Evolutionary conservation across 2,329 filamentous ascomycete genomes (phyloP).

Genomic region (Colletotrichum sansevieriae): DNA sequence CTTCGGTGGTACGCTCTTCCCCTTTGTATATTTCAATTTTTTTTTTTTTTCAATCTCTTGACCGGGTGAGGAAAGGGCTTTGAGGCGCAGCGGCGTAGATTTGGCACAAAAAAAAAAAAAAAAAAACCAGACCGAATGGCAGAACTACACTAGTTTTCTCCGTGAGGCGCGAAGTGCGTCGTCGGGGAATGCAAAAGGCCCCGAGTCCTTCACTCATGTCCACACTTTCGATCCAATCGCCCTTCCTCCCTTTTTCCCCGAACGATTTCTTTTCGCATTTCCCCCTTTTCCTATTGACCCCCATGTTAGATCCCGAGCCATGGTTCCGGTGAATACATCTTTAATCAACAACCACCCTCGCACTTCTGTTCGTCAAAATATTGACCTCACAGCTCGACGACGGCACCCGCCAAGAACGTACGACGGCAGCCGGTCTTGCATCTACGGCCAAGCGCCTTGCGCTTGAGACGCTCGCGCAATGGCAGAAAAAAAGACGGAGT

Average conservation of each 20-base stretch:
- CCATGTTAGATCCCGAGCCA: neutral
- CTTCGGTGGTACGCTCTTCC: neutral
- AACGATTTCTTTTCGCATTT: neutral
- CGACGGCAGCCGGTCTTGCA: neutral
- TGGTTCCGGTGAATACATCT: neutral
- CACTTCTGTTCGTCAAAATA: neutral
- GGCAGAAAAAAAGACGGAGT: neutral
- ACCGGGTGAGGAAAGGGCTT: no score
- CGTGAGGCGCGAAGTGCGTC: no score
- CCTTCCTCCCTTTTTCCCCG: no score
- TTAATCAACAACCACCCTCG: neutral
- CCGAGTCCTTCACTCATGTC: no score
- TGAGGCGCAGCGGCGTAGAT: no score
- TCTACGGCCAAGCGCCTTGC: neutral
- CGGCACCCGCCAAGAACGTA: neutral
- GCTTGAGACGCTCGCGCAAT: neutral
- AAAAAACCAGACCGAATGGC: no score
- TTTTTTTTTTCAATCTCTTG: neutral
- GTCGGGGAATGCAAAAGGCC: no score
- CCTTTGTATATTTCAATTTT: neutral
- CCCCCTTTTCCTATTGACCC: neutral
- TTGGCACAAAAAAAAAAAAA: no score
- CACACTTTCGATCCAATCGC: no score
- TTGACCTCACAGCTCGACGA: neutral
- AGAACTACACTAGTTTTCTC: no score